These are phyloP conservation scores for Dothideomycetidae sp. DNA, from an alignment of 2,329 filamentous ascomycete genomes.

Conservation along the genomic window DNA sequence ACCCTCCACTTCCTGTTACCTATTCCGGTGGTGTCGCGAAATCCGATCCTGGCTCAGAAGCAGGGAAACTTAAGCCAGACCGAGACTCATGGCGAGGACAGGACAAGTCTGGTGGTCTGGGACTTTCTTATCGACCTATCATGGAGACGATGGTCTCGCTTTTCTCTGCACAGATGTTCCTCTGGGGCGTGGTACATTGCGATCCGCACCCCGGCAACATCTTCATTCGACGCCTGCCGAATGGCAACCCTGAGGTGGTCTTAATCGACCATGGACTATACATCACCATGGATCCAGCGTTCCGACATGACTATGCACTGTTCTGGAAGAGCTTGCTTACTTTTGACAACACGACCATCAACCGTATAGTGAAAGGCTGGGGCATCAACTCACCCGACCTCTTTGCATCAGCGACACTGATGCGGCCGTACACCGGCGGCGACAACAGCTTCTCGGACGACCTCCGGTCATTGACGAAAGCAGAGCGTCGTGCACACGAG, in stretches of 20 bases:
- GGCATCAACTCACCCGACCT: conserved; percentile 80
- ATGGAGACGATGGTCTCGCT: conserved; percentile 96
- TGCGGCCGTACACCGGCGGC: conserved; percentile 83
- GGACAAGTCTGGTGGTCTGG: conserved; percentile 63
- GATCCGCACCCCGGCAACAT: conserved; percentile 97
- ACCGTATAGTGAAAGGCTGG: conserved; percentile 61
- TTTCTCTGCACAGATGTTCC: conserved; percentile 96
- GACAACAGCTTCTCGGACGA: conserved; percentile 48
- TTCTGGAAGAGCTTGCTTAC: conserved; percentile 94
- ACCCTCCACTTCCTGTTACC: conserved; percentile 28
- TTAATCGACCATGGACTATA: conserved; percentile 96
- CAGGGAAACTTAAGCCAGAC: conserved; percentile 58
- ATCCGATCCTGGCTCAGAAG: conserved; percentile 13
- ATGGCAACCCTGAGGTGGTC: conserved; percentile 75
- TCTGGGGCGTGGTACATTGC: conserved; percentile 90
- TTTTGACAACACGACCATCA: conserved; percentile 75
- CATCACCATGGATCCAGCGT: conserved; percentile 71
- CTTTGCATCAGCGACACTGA: conserved; percentile 78
- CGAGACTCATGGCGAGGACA: conserved; percentile 64
- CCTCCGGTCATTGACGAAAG: conserved; percentile 36
- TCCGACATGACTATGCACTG: conserved; percentile 70
- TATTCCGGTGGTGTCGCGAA: conserved; percentile 19
- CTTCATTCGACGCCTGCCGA: conserved; percentile 74
- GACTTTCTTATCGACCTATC: conserved; percentile 66
- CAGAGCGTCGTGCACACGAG: conserved; percentile 43